These are phyloP conservation scores for Filobasidium wieringae DNA, from an alignment of 768 basidiomycete genomes.

Conservation along the genomic window DNA sequence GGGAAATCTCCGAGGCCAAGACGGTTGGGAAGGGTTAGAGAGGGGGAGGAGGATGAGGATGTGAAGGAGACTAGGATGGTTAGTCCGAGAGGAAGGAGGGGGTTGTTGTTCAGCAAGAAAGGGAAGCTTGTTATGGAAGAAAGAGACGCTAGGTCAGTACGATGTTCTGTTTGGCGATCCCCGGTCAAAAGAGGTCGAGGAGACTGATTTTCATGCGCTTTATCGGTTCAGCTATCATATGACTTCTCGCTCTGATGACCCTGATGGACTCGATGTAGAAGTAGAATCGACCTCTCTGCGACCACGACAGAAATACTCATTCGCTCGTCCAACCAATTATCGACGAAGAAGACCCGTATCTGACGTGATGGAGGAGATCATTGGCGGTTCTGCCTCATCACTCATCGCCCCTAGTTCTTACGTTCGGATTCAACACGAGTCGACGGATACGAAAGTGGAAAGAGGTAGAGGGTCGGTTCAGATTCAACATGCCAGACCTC, in stretches of 20 bases:
- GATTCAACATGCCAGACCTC: conserved; percentile 5
- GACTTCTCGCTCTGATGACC: background rate
- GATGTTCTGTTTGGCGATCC: background rate
- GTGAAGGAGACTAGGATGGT: conserved; percentile 4
- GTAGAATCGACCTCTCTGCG: background rate
- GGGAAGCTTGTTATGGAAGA: background rate
- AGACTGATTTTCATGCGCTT: background rate
- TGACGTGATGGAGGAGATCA: background rate
- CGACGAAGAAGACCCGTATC: conserved; percentile 9
- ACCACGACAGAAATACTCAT: background rate
- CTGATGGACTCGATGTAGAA: background rate
- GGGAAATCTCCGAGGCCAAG: background rate
- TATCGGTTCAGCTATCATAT: background rate
- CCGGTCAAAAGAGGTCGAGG: background rate
- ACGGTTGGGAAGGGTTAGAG: background rate
- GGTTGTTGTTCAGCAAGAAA: background rate
- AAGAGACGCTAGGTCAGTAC: background rate
- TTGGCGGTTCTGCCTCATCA: conserved; percentile 9
- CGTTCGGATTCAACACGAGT: background rate
- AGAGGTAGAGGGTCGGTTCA: conserved; percentile 12
- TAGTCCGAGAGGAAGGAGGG: background rate
- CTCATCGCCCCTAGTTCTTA: conserved; percentile 1
- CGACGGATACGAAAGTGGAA: conserved; percentile 2
- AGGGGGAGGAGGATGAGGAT: background rate
- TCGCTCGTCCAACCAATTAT: conserved; percentile 16